A percentile compares a stretch with the other conserved stretches of the same genome.
Conservation (phyloP, 192 early-diverging fungal species). For the Kappamyces sp. region DNA sequence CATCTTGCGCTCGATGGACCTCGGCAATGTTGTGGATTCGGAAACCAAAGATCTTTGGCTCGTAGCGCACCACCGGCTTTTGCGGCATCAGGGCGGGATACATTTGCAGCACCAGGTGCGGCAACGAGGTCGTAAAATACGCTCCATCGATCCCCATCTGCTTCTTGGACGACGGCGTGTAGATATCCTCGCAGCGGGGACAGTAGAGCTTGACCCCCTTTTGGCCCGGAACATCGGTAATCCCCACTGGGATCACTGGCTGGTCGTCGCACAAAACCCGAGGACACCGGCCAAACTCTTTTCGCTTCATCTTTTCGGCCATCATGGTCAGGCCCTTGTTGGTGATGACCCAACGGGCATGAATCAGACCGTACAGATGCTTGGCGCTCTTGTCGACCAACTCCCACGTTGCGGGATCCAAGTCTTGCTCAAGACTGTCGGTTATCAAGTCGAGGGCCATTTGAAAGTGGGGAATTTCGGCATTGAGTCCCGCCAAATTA, state of each 20-base stretch:
- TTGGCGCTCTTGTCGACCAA: slow-evolving; percentile 83
- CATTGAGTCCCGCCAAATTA: slow-evolving; percentile 89
- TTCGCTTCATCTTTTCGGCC: slow-evolving; percentile 91
- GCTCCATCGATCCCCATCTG: slow-evolving; percentile 89
- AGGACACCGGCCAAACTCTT: slow-evolving; percentile 95
- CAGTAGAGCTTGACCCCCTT: slow-evolving; percentile 94
- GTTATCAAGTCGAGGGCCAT: slow-evolving; percentile 91
- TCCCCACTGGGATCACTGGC: slow-evolving; percentile 81
- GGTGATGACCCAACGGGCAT: slow-evolving; percentile 93
- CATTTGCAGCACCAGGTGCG: slow-evolving; percentile 91
- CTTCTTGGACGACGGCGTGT: slow-evolving; percentile 80
- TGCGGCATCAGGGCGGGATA: slow-evolving; percentile 76
- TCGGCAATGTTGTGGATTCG: slow-evolving; percentile 80
- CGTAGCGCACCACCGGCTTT: slow-evolving; percentile 74
- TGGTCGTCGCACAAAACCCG: slow-evolving; percentile 87
- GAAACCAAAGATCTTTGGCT: slow-evolving; percentile 98
- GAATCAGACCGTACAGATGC: slow-evolving; percentile 97
- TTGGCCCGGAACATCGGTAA: slow-evolving; percentile 77
- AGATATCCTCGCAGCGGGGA: slow-evolving; percentile 93
- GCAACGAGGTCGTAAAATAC: slow-evolving; percentile 93
- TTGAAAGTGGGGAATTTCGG: slow-evolving; percentile 85
- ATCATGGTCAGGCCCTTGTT: slow-evolving; percentile 87
- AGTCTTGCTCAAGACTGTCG: slow-evolving; percentile 69
- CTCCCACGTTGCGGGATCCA: slow-evolving; percentile 66
- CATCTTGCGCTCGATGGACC: slow-evolving; percentile 88